Conservation (phyloP, 257 asterid genomes). For the Cinchona pubescens region DNA sequence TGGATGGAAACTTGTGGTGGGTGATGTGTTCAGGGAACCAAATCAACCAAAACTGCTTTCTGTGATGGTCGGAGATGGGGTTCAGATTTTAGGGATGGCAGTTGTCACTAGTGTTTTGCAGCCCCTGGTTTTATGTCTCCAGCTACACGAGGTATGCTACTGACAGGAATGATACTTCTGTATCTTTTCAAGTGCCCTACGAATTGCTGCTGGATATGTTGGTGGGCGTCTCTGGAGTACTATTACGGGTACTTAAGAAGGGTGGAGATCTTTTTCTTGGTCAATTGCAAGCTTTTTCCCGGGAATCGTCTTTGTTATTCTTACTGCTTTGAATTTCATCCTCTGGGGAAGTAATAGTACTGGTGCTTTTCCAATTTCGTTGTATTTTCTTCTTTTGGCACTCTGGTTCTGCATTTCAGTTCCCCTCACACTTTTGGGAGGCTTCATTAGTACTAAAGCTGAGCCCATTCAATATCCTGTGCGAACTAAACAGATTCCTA, state of each 20-base stretch:
- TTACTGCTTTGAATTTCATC: constrained; percentile 67
- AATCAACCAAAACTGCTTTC: constrained; percentile 59
- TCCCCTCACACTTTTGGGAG: constrained; percentile 82
- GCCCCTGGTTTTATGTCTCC: constrained; percentile 90
- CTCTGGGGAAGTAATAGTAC: constrained; percentile 90
- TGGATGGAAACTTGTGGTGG: constrained; percentile 90
- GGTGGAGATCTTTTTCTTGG: constrained; percentile 81
- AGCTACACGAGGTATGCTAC: constrained; percentile 82
- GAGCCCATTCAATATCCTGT: constrained; percentile 70
- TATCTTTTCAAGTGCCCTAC: constrained; percentile 81
- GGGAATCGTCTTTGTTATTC: constrained; percentile 63
- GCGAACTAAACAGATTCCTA: constrained; percentile 74
- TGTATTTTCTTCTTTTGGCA: constrained; percentile 56
- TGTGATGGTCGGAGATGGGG: constrained; percentile 80
- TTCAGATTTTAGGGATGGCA: constrained; percentile 76
- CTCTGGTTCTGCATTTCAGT: constrained; percentile 90
- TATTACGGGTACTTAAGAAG: constrained; percentile 61
- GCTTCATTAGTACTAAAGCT: constrained; percentile 60
- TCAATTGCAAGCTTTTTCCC: constrained; percentile 77
- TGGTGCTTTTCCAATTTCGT: constrained; percentile 75
- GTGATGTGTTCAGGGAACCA: constrained; percentile 85
- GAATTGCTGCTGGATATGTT: constrained; percentile 70
- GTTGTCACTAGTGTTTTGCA: constrained; percentile 68
- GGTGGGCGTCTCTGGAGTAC: constrained; percentile 69
- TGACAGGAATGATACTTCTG: constrained; percentile 78